Base-by-base conservation (phyloP, 169 alveolate species). In the Cryptosporidium ubiquitum region DNA sequence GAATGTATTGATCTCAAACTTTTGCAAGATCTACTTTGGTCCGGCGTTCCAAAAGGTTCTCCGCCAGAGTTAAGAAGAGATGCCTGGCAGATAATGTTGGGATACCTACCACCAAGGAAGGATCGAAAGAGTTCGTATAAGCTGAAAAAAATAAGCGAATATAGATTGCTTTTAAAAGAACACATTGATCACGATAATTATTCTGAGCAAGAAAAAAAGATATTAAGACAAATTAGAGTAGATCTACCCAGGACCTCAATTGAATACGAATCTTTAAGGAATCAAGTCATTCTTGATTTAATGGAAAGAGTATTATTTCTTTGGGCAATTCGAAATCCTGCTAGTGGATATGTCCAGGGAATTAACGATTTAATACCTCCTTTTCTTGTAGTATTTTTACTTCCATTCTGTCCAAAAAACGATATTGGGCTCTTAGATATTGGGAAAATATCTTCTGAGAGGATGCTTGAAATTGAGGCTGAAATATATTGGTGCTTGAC, bases 261-360 rank as follows among this genome's bases (percentile, higher is more conserved):
- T 16, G 95, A 94, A 68, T 84, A 91, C 52, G 91, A 93, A 60
- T 85, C 94, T 52, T 93, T 96, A 91, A 93, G 91, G 84, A 93
- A 94, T 73, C 92, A 94, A 44, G 92, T 93, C 58, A 92, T 96
- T 26, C 96, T 95, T 85, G 86, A 74, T 55, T 85, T 95, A 91
- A 95, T 96, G 95, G 98, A 95, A 85, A 92, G 98, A 60, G 94
- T 96, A 14, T 93, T 96, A 73, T 97, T 94, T 84, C 93, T 96
- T 23, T 97, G 98, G 96, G 96, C 98, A 16, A 96, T 96, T 47
- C 85, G 97, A 74, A 95, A 97, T 92, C 99, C 99, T 14, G 98
- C 98, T 3, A 93, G 96, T 84, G 98, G 99, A 57, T 97, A 97
- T 91, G 99, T 97, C 5, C 98, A 96, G 93, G 99, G 99, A 39